Evolutionary conservation across 1,284 basidiomycete genomes (phyloP).

Genomic region (Ustilago shanxiensis): DNA sequence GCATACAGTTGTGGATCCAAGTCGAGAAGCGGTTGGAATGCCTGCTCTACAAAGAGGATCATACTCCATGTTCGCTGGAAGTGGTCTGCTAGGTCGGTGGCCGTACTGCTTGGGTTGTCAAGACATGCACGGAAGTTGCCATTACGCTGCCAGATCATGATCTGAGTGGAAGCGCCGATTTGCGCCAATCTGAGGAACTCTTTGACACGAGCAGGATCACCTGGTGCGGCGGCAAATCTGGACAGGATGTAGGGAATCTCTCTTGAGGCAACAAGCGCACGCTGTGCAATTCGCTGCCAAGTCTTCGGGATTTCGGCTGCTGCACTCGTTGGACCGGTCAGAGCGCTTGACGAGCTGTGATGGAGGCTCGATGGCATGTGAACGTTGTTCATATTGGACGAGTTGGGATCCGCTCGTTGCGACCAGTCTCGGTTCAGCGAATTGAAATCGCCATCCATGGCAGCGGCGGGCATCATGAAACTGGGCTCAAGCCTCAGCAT

Average conservation of each 20-base stretch:
- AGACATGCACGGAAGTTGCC: constrained; percentile 34
- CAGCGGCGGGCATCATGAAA: constrained; percentile 17
- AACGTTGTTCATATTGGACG: background rate
- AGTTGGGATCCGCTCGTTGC: constrained; percentile 11
- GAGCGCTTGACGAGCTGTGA: background rate
- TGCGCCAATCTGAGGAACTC: constrained; percentile 36
- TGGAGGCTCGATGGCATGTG: background rate
- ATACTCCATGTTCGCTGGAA: constrained; percentile 37
- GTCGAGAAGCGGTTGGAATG: constrained; percentile 36
- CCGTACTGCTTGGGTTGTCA: constrained; percentile 20
- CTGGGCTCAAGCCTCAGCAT: constrained; percentile 28
- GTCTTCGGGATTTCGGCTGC: constrained; percentile 7
- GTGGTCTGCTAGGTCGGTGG: constrained; percentile 16
- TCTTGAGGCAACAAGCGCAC: constrained; percentile 29
- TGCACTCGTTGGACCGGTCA: background rate
- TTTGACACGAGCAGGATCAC: constrained; percentile 38
- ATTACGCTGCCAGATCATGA: constrained; percentile 49
- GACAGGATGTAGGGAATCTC: constrained; percentile 26
- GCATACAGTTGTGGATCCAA: constrained; percentile 22
- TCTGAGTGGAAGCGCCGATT: constrained; percentile 32
- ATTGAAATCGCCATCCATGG: constrained; percentile 12
- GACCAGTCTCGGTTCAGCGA: constrained; percentile 20
- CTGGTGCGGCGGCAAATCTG: constrained; percentile 19
- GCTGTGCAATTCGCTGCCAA: constrained; percentile 26
- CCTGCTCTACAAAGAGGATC: constrained; percentile 33